Base-by-base conservation (phyloP, 139 green algal genomes). In the Deuterostichococcus epilithicus region DNA sequence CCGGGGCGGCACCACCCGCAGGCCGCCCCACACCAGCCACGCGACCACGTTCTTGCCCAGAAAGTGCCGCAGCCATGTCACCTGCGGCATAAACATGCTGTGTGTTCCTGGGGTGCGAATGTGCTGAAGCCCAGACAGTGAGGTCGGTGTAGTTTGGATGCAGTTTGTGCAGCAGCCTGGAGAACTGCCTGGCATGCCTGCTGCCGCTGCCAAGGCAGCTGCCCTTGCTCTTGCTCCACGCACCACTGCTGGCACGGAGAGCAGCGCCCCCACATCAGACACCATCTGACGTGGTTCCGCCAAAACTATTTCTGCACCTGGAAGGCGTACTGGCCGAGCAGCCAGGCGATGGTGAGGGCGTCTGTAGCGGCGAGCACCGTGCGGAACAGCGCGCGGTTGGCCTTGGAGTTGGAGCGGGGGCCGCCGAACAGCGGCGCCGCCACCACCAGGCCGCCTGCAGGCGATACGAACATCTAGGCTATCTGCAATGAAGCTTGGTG, bases 311-410 rank as follows among this genome's bases (percentile, higher is more conserved):
- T 52, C 42, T 52, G 52, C 52, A 86, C 78, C 75, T 80, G 60
- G 45, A 85, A 42, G 0, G 75, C 63, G 38, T 87, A 87, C 75
- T 88, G 84, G 5, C 70, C 38, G 37, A 88, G 28, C 69, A 87
- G 78, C 83, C 83, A 87, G 52, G 52, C 52, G 18, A 63, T 63
- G 52, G 52, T 63, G 52, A 63, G 52, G 18, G 52, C 52, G 52
- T 63, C 52, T 6, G 36, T 37, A 1, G 47, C 69, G 5, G 76
- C 78, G 28, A 85, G 25, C 0, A 70, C 30, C 18, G 10, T 63
- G 13, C 52, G 52, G 52, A 63, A 63, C 52, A 63, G 52, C 10
- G 52, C 52, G 52, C 52, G 52, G 52, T 28, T 63, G 52, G 52
- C 52, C 20, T 63, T 63, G 10, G 52, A 63, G 52, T 63, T 63